Evolutionary conservation across 257 asterid genomes (phyloP).

Genomic region (Forsythia suspensa): DNA sequence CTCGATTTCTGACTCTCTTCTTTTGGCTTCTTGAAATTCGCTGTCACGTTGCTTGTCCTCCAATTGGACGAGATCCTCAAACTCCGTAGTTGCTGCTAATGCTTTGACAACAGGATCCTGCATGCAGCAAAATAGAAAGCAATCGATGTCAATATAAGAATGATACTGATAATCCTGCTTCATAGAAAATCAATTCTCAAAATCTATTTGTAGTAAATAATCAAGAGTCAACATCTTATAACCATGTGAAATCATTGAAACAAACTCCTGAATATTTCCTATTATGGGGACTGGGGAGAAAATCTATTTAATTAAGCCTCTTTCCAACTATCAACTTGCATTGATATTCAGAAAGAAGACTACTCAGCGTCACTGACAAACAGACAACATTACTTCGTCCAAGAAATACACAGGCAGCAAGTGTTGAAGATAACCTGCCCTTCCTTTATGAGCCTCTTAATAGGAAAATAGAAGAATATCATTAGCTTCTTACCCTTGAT

Average conservation of each 20-base stretch:
- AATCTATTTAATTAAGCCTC: too few species aligned
- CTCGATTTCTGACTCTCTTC: slow-evolving; percentile 59
- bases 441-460: slow-evolving; percentile 81
- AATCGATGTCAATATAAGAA: neutral
- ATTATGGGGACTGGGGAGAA: too few species aligned
- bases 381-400: neutral
- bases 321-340: neutral
- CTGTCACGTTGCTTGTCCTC: slow-evolving; percentile 84
- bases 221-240: neutral
- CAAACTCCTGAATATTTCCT: too few species aligned
- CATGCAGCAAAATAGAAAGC: neutral
- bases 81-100: slow-evolving; percentile 85
- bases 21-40: slow-evolving; percentile 77
- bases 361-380: neutral
- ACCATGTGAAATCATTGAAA: too few species aligned
- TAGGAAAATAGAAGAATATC: slow-evolving; percentile 90
- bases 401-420: too few species aligned
- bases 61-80: slow-evolving; percentile 71
- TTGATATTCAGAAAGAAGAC: neutral
- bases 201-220: neutral
- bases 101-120: slow-evolving; percentile 86
- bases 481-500: slow-evolving; percentile 73
- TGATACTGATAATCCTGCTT: neutral
- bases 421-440: slow-evolving; percentile 33
- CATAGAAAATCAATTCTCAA: neutral